Evolutionary conservation across 148 eudicot species (phyloP).

Genomic region (Salicornia ramosissima): DNA sequence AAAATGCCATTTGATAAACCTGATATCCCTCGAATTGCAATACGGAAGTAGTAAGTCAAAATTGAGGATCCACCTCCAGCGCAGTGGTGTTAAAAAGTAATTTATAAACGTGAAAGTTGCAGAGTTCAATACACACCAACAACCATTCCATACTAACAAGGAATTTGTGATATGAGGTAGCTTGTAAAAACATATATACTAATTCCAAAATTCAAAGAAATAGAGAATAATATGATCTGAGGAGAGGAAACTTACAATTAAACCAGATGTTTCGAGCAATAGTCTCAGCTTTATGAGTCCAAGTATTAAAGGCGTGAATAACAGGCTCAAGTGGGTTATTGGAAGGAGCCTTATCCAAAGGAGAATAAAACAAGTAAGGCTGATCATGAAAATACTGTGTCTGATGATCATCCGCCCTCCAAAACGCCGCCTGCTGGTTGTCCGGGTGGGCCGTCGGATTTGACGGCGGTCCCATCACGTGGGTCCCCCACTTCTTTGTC

Average conservation of each 20-base stretch:
- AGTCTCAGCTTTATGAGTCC: slow-evolving; percentile 53
- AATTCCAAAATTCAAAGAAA: too few relatives aligned
- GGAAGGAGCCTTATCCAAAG: slow-evolving; percentile 49
- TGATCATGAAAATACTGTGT: slow-evolving; percentile 32
- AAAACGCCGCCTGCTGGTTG: slow-evolving; percentile 57
- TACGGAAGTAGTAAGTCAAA: too few relatives aligned
- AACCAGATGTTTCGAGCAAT: slow-evolving; percentile 58
- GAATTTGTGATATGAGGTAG: too few relatives aligned
- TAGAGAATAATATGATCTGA: too few relatives aligned
- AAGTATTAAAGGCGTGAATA: slow-evolving; percentile 42
- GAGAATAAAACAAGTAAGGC: slow-evolving; percentile 51
- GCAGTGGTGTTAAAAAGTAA: too few relatives aligned
- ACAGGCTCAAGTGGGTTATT: slow-evolving; percentile 51
- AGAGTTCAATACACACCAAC: too few relatives aligned
- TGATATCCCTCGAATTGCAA: too few relatives aligned
- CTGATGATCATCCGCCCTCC: slow-evolving; percentile 49
- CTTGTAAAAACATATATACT: too few relatives aligned
- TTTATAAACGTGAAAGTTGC: too few relatives aligned
- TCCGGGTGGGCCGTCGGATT: slow-evolving; percentile 52
- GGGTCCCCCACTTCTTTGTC: slow-evolving; percentile 62
- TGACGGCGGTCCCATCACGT: slow-evolving; percentile 60
- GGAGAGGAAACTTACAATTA: slow-evolving; percentile 30
- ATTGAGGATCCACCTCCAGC: too few relatives aligned
- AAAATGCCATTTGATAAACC: too few relatives aligned
- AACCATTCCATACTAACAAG: too few relatives aligned